Conservation (phyloP, 2,329 filamentous ascomycete species). For the Aspergillus pseudoterreus region DNA sequence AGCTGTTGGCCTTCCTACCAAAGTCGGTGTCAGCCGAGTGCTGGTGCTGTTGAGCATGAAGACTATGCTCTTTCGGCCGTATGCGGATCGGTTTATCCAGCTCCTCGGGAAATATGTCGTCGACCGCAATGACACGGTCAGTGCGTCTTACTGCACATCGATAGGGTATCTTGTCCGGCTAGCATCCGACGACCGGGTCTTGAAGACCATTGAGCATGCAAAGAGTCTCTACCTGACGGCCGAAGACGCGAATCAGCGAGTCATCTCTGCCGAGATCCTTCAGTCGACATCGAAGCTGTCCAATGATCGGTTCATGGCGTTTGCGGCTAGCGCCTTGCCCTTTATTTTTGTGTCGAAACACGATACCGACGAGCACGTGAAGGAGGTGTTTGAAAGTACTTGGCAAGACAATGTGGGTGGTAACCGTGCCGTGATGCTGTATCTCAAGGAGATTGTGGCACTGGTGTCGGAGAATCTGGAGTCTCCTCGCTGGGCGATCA, state of each 20-base stretch:
- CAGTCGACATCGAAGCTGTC: conserved; percentile 80
- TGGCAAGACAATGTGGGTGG: conserved; percentile 92
- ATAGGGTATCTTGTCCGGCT: conserved; percentile 77
- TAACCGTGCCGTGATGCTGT: conserved; percentile 73
- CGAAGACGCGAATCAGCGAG: conserved; percentile 70
- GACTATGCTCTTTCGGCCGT: conserved; percentile 67
- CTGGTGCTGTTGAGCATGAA: conserved; percentile 81
- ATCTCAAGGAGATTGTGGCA: conserved; percentile 74
- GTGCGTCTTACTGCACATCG: conserved; percentile 79
- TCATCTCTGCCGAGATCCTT: conserved; percentile 78
- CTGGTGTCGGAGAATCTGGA: conserved; percentile 67
- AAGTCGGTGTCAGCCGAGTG: conserved; percentile 84
- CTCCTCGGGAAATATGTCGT: conserved; percentile 76
- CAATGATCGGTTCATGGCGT: conserved; percentile 77
- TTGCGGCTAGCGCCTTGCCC: conserved; percentile 73
- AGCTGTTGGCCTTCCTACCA: conserved; percentile 86
- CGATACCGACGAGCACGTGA: conserved; percentile 75
- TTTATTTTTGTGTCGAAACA: conserved; percentile 86
- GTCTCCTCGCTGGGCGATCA: conserved; percentile 82
- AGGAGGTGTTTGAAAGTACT: conserved; percentile 74
- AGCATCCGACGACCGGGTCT: conserved; percentile 56
- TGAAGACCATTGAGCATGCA: conserved; percentile 52
- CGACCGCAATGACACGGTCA: conserved; percentile 92
- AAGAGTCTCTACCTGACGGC: conserved; percentile 74
- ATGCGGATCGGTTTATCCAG: conserved; percentile 72